A percentile compares a stretch with the other conserved stretches of the same genome.
Conservation (phyloP, 495 filamentous ascomycete genomes). For the Lophiostoma macrostomum region DNA sequence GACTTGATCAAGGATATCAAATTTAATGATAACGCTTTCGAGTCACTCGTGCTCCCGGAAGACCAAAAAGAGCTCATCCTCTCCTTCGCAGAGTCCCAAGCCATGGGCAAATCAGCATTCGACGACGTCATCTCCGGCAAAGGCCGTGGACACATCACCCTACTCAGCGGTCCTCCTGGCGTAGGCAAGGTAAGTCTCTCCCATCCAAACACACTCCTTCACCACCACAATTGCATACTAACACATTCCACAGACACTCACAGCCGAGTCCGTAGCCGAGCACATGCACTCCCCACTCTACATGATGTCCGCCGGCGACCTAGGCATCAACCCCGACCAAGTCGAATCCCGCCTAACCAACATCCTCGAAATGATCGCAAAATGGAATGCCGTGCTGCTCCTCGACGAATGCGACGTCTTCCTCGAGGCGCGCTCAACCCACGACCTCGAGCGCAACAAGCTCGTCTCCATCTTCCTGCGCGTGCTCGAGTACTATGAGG, state of each 20-base stretch:
- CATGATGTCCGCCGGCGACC: slow-evolving; percentile 21
- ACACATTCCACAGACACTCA: too few species aligned
- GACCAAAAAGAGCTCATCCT: slow-evolving; percentile 50
- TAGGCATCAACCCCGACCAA: slow-evolving; percentile 11
- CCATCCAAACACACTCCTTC: too few species aligned
- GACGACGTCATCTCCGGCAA: slow-evolving; percentile 56
- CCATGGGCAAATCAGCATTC: slow-evolving; percentile 43
- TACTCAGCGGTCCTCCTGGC: slow-evolving; percentile 41
- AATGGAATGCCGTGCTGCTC: slow-evolving; percentile 18
- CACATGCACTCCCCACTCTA: slow-evolving; percentile 22
- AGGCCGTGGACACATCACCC: slow-evolving; percentile 40
- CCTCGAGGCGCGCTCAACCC: slow-evolving; percentile 14
- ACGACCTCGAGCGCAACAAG: slow-evolving; percentile 24
- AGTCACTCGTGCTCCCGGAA: slow-evolving; percentile 44
- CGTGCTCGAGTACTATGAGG: slow-evolving; percentile 27
- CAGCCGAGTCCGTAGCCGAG: slow-evolving; percentile 23
- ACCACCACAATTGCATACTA: too few species aligned
- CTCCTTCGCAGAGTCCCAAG: slow-evolving; percentile 51
- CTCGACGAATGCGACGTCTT: slow-evolving; percentile 28
- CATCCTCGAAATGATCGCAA: slow-evolving; percentile 17
- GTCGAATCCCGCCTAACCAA: slow-evolving; percentile 18
- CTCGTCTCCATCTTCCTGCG: slow-evolving; percentile 25
- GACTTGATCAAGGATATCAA: slow-evolving; percentile 42
- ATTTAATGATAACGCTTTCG: slow-evolving; percentile 45
- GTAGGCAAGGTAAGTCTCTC: too few species aligned